Conservation (phyloP, 805 yeast genomes). For the Hemisphaericaspora nanyangensis region DNA sequence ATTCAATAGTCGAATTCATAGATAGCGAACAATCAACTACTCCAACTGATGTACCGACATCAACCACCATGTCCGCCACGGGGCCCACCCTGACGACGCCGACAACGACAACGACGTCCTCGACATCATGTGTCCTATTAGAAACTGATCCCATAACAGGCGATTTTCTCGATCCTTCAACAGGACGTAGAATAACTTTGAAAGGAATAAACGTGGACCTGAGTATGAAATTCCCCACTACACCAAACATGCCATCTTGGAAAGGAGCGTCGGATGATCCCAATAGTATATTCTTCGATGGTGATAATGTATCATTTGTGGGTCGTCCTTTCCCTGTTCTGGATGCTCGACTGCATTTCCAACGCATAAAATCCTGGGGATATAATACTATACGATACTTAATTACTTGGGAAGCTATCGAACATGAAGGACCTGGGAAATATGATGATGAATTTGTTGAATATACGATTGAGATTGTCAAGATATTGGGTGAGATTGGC, state of each 20-base stretch:
- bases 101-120: too few relatives aligned
- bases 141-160: constrained; percentile 38
- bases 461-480: constrained; percentile 60
- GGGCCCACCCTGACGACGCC: too few relatives aligned
- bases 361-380: constrained; percentile 74
- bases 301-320: constrained; percentile 75
- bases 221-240: constrained; percentile 62
- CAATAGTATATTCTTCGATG: constrained; percentile 55
- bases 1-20: too few relatives aligned
- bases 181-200: constrained; percentile 57
- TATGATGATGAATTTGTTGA: constrained; percentile 77
- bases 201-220: constrained; percentile 84
- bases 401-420: constrained; percentile 89
- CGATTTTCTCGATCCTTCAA: constrained; percentile 47
- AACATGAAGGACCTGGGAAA: constrained; percentile 79
- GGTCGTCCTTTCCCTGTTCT: constrained; percentile 76
- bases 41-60: too few relatives aligned
- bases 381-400: constrained; percentile 74
- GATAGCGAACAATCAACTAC: too few relatives aligned
- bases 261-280: constrained; percentile 32
- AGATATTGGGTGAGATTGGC: constrained; percentile 56
- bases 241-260: constrained; percentile 47
- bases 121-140: constrained; percentile 18
- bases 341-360: constrained; percentile 67
- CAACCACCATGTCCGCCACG: too few relatives aligned